phyloP scores from a whole-genome alignment of 2,329 filamentous ascomycete species.

The Metarhizium humberi region DNA sequence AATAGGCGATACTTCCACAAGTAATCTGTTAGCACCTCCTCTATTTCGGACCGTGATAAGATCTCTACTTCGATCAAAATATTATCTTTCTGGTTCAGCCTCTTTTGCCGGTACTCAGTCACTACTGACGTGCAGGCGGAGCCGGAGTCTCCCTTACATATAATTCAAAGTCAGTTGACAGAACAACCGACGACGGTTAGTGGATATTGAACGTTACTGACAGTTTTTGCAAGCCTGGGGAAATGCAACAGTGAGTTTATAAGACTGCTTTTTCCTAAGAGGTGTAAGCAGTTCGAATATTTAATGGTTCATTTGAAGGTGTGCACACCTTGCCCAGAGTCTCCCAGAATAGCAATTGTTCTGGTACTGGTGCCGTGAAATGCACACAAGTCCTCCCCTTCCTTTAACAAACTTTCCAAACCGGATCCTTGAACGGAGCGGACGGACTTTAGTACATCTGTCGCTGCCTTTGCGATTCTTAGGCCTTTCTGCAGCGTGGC shows the following conservation, averaged over 20 bases:
- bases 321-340: slow-evolving; percentile 16
- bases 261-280: slow-evolving; percentile 19
- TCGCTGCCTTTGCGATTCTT: background rate
- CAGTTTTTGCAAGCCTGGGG: slow-evolving; percentile 17
- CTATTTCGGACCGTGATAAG: slow-evolving; percentile 16
- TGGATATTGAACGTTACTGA: background rate
- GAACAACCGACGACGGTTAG: too few species aligned
- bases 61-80: slow-evolving; percentile 24
- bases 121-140: slow-evolving; percentile 24
- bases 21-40: slow-evolving; percentile 19
- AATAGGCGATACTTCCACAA: slow-evolving; percentile 22
- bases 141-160: slow-evolving; percentile 17
- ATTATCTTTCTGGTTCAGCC: slow-evolving; percentile 11
- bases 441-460: background rate
- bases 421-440: background rate
- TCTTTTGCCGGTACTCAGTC: slow-evolving; percentile 24
- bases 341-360: slow-evolving; percentile 9
- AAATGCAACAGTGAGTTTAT: slow-evolving; percentile 26
- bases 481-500: background rate
- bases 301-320: background rate
- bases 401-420: background rate
- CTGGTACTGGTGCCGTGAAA: slow-evolving; percentile 5
- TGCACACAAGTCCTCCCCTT: slow-evolving; percentile 1
- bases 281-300: background rate
- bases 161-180: too few species aligned